Percentiles rank a stretch among this genome's conserved stretches.
Conservation (phyloP, 768 basidiomycete species). For the Russula emetica region DNA sequence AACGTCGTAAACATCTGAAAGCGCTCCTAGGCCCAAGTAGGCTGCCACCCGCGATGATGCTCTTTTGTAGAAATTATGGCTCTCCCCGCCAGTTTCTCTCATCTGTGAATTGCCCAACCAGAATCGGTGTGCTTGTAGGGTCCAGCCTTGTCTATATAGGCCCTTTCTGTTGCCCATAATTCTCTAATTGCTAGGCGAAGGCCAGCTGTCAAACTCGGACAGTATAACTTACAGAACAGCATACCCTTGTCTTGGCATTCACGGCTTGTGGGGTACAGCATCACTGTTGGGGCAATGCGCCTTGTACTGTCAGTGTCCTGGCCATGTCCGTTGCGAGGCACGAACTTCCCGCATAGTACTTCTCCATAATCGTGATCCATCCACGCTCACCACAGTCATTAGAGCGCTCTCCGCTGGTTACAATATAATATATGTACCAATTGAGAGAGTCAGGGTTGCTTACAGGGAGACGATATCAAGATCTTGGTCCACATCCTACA, state of each 20-base stretch:
- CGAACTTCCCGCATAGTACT: background rate
- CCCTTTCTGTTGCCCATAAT: background rate
- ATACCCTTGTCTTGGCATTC: background rate
- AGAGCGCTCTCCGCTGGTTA: background rate
- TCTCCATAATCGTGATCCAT: background rate
- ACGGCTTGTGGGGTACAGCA: background rate
- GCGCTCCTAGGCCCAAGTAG: background rate
- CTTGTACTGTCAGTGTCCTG: background rate
- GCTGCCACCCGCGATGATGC: background rate
- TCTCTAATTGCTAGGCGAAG: background rate
- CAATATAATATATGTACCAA: background rate
- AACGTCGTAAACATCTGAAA: background rate
- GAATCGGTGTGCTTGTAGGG: background rate
- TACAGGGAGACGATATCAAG: background rate
- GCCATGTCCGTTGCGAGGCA: background rate
- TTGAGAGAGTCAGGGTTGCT: background rate
- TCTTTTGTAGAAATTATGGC: background rate
- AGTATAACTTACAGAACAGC: background rate
- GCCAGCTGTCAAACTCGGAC: background rate
- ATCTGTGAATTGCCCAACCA: background rate
- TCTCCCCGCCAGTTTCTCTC: background rate
- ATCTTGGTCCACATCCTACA: background rate
- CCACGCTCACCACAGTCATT: background rate
- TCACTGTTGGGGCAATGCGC: background rate
- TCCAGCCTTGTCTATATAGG: too few relatives aligned